Evolutionary conservation across 1,139 yeast genomes (phyloP).

Genomic region (Blastobotrys serpentis): DNA sequence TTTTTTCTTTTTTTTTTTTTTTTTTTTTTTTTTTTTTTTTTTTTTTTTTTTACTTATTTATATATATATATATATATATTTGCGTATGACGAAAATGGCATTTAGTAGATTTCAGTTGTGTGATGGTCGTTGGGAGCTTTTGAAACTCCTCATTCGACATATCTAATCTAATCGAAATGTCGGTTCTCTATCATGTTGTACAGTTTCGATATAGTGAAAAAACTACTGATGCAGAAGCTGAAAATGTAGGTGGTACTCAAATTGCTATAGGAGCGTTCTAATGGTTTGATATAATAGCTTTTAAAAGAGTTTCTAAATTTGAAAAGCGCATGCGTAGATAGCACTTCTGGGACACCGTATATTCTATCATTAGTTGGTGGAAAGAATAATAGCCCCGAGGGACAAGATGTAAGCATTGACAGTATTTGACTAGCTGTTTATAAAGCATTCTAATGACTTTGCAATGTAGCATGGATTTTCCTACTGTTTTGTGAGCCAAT

Average conservation of each 20-base stretch:
- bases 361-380: background rate
- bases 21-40: no score
- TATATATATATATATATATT: no score
- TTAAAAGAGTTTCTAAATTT: background rate
- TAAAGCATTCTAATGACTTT: no score
- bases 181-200: background rate
- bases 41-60: no score
- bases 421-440: no score
- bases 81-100: no score
- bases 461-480: slow-evolving; percentile 2
- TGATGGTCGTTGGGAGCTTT: background rate
- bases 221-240: background rate
- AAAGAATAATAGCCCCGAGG: background rate
- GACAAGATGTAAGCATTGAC: background rate
- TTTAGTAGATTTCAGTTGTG: no score
- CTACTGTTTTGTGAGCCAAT: background rate
- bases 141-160: background rate
- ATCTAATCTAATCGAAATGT: no score
- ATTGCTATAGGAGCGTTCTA: no score
- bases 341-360: background rate
- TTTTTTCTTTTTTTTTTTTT: no score
- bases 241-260: background rate
- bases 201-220: background rate
- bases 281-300: background rate
- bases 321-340: background rate